Evolutionary conservation across 768 basidiomycete genomes (phyloP).

Genomic region (Lenzites betulinus): DNA sequence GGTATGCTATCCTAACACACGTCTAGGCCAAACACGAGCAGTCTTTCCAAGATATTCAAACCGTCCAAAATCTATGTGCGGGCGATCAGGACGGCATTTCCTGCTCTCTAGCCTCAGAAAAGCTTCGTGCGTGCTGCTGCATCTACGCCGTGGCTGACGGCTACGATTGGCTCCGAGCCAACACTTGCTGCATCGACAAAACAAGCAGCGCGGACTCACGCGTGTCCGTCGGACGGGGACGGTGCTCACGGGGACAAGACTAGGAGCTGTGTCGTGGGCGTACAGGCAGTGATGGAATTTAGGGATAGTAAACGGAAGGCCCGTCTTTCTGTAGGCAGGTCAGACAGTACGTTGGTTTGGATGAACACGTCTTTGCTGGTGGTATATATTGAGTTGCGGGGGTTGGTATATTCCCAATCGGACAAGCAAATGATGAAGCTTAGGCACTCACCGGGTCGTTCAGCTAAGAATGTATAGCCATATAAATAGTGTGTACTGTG

Average conservation of each 20-base stretch:
- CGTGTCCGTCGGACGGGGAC: no score
- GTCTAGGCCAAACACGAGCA: slow-evolving; percentile 3
- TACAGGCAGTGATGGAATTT: background rate
- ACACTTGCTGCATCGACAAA: background rate
- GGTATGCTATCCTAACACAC: slow-evolving; percentile 5
- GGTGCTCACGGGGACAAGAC: no score
- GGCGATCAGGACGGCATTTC: background rate
- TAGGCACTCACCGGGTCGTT: background rate
- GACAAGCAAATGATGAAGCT: background rate
- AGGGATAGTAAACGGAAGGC: background rate
- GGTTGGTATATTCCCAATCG: background rate
- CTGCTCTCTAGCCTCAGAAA: background rate
- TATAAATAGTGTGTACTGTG: background rate
- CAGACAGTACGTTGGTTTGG: background rate
- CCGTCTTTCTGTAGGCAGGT: background rate
- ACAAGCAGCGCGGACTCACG: no score
- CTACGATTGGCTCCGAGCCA: slow-evolving; percentile 5
- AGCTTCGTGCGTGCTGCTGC: slow-evolving; percentile 7
- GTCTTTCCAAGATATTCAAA: slow-evolving; percentile 5
- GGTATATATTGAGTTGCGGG: background rate
- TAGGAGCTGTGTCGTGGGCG: background rate
- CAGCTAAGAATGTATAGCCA: background rate
- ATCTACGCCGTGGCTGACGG: slow-evolving; percentile 4
- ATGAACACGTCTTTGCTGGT: slow-evolving; percentile 1
- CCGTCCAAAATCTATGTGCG: background rate